Base-by-base conservation (phyloP, 768 basidiomycete genomes). In the Serendipita sp. region DNA sequence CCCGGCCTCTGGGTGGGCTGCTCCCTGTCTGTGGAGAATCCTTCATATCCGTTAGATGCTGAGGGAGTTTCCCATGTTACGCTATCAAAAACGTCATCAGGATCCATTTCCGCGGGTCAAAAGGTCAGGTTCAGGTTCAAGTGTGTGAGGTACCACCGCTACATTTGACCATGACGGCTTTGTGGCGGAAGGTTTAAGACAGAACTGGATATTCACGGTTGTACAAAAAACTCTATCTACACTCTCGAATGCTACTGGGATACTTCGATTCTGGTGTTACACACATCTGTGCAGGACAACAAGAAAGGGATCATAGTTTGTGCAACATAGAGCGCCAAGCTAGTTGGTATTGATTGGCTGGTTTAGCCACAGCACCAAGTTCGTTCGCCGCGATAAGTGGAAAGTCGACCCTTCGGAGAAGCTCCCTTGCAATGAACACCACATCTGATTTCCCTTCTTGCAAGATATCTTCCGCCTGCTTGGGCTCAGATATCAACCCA, bases 1-100 rank as follows among this genome's bases (percentile, higher is more conserved):
- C 90, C 90, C 16, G 87, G 89, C 10, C 86, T 83, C 24, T 79
- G 10, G 11, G 46, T 56, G 10, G 54, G 37, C 16, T 37, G 28
- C 73, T 8, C 80, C 72, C 16, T 74, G 70, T 37, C n/a, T 34
- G 32, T 62, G 24, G 76, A 71, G 45, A 75, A 68, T 41, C 78
- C 74, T 68, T 75, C 74, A 54, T 81, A 78, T 68, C 85, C 82
- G 35, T 74, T 69, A 11, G 81, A 80, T 18, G 80, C 77, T 18
- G 83, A 77, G 51, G 87, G 83, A 10, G 87, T 85, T 70, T 93
- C 90, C 90, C 90, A 93, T 60, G 89, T 89, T 13, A 93, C 87
- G 70, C 86, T 89, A 77, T 92, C 90, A 74, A 92, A 93, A 28
- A 92, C 86, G 73, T 91, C 90, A 72, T 91, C 89, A n/a, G 11